Conservation (phyloP, 306 rosid species). For the Inga oerstediana region DNA sequence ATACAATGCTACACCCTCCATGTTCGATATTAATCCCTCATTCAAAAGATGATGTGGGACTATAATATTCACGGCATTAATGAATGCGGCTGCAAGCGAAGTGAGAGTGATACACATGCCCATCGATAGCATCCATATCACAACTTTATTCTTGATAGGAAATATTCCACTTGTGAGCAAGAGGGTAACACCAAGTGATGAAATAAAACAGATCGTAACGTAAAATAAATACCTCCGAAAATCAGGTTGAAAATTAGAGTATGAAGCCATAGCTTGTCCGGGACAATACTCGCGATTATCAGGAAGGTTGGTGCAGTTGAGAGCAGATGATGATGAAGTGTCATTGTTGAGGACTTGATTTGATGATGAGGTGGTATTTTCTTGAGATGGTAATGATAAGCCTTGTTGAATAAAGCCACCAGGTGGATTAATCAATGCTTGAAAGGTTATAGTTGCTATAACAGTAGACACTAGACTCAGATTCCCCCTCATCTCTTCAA, state of each 20-base stretch:
- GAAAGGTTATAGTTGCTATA: background rate
- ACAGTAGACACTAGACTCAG: no score
- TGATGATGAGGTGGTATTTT: background rate
- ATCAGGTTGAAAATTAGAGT: accelerated
- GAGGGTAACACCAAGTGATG: background rate
- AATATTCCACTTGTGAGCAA: constrained; percentile 2
- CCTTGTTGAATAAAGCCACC: background rate
- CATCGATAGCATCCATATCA: background rate
- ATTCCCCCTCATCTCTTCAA: no score
- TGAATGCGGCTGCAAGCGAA: background rate
- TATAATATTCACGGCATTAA: background rate
- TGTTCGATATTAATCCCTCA: accelerated
- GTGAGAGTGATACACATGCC: background rate
- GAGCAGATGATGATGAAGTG: background rate
- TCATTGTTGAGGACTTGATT: background rate
- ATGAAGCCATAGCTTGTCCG: background rate
- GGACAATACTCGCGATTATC: background rate
- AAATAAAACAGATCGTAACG: background rate
- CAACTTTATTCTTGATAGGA: background rate
- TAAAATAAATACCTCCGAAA: background rate
- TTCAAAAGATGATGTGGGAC: background rate
- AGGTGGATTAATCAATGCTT: background rate
- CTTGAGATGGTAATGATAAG: background rate
- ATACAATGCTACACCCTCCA: background rate
- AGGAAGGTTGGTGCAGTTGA: background rate